Evolutionary conservation across 768 basidiomycete genomes (phyloP), one percentile per base, ranked within the genome.

Genomic region (Mycena vitilis): DNA sequence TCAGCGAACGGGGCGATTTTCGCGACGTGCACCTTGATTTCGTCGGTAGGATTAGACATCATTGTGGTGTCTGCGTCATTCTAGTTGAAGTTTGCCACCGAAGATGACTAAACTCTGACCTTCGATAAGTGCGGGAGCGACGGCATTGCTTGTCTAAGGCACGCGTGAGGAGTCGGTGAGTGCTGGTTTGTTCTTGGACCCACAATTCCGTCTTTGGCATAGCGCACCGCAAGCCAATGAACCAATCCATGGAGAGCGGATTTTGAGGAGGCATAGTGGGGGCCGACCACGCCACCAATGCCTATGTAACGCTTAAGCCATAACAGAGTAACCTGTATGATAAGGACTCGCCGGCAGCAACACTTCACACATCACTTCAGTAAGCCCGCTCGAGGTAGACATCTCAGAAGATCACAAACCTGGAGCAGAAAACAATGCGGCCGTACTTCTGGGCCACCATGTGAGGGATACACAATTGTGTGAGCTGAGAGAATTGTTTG

Each of bases 261-360:
- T 66, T 88, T 88, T 0, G 86, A 86, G 0, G 85, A 87, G 8
- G 87, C 85, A 61, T 88, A 87, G 64, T 88, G 87, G 0, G 87
- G 86, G 0, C 87, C 87, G 51, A 88, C 78, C 1, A 87, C 84
- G 1, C 87, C 87, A 15, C 86, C 87, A 30, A 81, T 85, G 2
- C 83, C 85, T 79, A 47, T 5, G n/a, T 22, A n/a, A 22, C 16
- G n/a, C n/a, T 8, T 59, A 22, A 61, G 37, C 5, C 54, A 40
- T 23, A 23, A 18, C 6, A 23, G 13, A 37, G 16, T 8, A 42
- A 10, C 30, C 25, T 12, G 11, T 22, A 6, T 48, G 25, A 38
- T 30, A 5, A 23, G 22, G 5, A 69, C 75, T 44, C 65, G 80
- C 84, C 80, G 8, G 86, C 83, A 15, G 86, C 86, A 45, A 87